A percentile compares a stretch with the other conserved stretches of the same genome.
phyloP scores from a whole-genome alignment of 164 flowering plant genomes.

The Hamamelis virginiana region DNA sequence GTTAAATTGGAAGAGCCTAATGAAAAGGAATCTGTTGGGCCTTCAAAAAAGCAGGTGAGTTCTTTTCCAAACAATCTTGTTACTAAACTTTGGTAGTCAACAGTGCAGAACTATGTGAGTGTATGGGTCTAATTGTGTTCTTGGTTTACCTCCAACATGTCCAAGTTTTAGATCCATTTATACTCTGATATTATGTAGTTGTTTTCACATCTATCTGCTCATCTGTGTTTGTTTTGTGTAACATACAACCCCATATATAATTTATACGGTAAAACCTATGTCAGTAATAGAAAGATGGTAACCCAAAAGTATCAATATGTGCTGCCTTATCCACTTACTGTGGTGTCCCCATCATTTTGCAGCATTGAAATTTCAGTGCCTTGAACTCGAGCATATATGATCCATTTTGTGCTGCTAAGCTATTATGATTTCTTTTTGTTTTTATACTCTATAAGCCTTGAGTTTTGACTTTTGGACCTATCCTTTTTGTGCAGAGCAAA shows the following conservation, averaged over 20 bases:
- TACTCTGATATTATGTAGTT: neutral
- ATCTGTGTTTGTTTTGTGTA: neutral
- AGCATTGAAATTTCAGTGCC: no score
- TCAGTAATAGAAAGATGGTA: no score
- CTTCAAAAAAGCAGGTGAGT: constrained; percentile 48
- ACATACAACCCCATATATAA: no score
- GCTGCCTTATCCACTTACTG: no score
- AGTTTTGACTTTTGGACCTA: neutral
- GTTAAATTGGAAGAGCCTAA: constrained; percentile 33
- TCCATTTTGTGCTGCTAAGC: neutral
- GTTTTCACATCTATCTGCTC: neutral
- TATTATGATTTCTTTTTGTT: neutral
- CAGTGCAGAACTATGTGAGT: neutral
- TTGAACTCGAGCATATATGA: neutral
- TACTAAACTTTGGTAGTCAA: neutral
- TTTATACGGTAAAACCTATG: no score
- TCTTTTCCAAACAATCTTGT: constrained; percentile 1
- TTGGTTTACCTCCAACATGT: neutral
- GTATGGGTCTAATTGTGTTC: neutral
- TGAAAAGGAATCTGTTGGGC: constrained; percentile 33
- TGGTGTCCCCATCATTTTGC: no score
- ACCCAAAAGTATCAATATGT: no score
- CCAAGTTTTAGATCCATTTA: neutral
- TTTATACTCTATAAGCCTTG: neutral
- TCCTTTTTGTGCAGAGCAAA: constrained; percentile 36